A percentile compares a stretch with the other conserved stretches of the same genome.
phyloP scores from a whole-genome alignment of 129 eudicot genomes.

The Tagetes patula region DNA sequence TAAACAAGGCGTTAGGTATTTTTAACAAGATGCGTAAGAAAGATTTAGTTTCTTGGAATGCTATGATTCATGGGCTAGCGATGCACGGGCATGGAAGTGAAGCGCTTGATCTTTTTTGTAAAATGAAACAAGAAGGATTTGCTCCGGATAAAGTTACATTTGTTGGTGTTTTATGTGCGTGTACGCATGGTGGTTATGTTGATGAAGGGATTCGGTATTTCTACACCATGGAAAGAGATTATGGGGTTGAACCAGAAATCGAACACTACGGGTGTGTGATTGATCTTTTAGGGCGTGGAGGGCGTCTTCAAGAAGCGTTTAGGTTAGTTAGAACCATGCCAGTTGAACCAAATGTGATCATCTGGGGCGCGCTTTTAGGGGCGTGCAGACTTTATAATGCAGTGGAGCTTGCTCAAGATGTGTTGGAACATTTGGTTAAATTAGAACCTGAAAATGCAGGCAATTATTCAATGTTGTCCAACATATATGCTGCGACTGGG shows the following conservation, averaged over 20 bases:
- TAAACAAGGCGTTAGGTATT: constrained; percentile 52
- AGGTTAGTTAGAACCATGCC: constrained; percentile 70
- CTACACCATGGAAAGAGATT: constrained; percentile 70
- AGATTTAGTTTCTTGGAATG: constrained; percentile 90
- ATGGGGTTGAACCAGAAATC: constrained; percentile 60
- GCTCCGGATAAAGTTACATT: constrained; percentile 76
- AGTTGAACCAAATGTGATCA: constrained; percentile 72
- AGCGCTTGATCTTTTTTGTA: constrained; percentile 63
- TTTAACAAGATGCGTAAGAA: constrained; percentile 50
- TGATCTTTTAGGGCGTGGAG: constrained; percentile 87
- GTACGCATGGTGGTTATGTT: constrained; percentile 71
- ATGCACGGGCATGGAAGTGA: constrained; percentile 75
- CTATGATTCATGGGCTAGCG: constrained; percentile 85
- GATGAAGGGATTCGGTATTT: constrained; percentile 63
- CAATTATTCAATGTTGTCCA: constrained; percentile 64
- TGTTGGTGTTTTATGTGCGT: constrained; percentile 75
- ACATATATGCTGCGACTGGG: constrained; percentile 78
- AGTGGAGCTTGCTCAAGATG: constrained; percentile 63
- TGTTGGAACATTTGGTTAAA: constrained; percentile 53
- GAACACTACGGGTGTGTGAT: constrained; percentile 91
- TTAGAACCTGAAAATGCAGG: constrained; percentile 64
- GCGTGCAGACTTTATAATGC: constrained; percentile 82
- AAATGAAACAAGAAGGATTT: constrained; percentile 71
- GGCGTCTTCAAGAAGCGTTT: constrained; percentile 77
- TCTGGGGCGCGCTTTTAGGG: constrained; percentile 86